Base-by-base conservation (phyloP, 169 alveolate genomes). In the Plasmodium ovale region DNA sequence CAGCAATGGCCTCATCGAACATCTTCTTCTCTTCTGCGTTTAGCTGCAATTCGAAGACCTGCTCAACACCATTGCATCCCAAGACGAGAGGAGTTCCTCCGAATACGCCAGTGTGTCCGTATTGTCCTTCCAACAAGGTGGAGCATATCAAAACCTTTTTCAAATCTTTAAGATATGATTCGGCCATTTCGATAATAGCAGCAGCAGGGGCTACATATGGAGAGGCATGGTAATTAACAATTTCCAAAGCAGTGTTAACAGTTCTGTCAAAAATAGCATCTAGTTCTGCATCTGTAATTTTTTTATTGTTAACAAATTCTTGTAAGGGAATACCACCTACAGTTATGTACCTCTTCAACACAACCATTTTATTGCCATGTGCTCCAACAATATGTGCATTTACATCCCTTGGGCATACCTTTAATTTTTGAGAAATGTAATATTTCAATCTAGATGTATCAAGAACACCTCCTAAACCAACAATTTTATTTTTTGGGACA, bases 301-400 rank as follows among this genome's bases (percentile, higher is more conserved):
- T 89, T 16, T 91, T 93, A 29, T 88, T 69, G 31, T 84, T 69
- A 62, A 94, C 82, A 79, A 87, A 94, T 39, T 87, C 92, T 42
- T 87, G 74, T 16, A 94, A 71, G 6, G 93, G 82, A 49, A 94
- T 88, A 23, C 96, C 96, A 5, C 94, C 93, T n/a, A 92, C 92
- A 42, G 96, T 92, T 16, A 87, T 88, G 5, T 89, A 94, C 56
- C 94, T 87, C 27, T 77, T 67, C 23, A 94, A 71, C 2, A 92
- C 93, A 12, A 89, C 90, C 95, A 94, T 94, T 27, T 89, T 90
- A 79, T 94, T 94, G 12, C 98, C 97, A 87, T 96, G 98, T 3
- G 96, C 97, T 19, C 97, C 98, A 23, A 96, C 94, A 47, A 94
- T 94, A 39, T 72, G 92, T 14, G 96, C 98, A 62, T 95, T 95